These are phyloP conservation scores for Leccinum pellstonianum DNA, from an alignment of 768 basidiomycete species.

Conservation along the genomic window DNA sequence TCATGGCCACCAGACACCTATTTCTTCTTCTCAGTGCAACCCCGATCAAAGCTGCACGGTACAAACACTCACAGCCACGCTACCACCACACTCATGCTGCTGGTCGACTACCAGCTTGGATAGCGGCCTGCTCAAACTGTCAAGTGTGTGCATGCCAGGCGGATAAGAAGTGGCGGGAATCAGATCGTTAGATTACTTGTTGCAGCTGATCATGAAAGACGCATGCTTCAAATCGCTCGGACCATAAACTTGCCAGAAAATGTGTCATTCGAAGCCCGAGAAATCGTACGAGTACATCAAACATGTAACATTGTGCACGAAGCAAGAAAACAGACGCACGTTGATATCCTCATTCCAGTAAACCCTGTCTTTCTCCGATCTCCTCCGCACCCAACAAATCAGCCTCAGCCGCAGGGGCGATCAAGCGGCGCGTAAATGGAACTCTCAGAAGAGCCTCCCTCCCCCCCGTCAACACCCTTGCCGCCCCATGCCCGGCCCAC, in stretches of 20 bases:
- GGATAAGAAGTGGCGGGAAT: constrained; percentile 3
- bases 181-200: background rate
- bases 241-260: background rate
- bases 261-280: background rate
- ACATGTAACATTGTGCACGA: background rate
- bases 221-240: constrained; percentile 6
- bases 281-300: background rate
- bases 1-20: background rate
- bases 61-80: background rate
- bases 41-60: background rate
- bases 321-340: background rate
- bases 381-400: constrained; percentile 7
- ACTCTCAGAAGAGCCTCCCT: constrained; percentile 9
- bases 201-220: constrained; percentile 8
- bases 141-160: background rate
- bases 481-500: constrained; percentile 4
- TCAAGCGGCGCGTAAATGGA: constrained; percentile 14
- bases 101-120: background rate
- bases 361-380: constrained; percentile 13
- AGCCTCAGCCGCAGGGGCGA: background rate
- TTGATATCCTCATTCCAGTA: constrained; percentile 10
- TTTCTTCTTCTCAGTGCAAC: background rate
- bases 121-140: background rate
- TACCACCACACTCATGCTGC: background rate
- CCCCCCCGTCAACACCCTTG: constrained; percentile 6